phyloP scores from a whole-genome alignment of 129 eudicot species.

The Helianthus tuberosus region DNA sequence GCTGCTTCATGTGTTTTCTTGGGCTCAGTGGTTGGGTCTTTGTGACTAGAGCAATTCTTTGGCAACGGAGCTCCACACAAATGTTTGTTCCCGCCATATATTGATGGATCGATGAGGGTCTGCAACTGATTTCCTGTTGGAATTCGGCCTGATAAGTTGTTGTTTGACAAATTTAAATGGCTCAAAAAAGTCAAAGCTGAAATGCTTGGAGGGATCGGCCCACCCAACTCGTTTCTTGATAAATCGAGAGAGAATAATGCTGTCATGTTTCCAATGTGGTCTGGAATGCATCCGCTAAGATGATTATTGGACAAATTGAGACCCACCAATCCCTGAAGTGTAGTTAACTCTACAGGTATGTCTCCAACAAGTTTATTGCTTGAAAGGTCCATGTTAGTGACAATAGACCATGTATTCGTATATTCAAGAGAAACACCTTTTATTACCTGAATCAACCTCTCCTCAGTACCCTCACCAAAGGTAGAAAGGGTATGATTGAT shows the following conservation, averaged over 20 bases:
- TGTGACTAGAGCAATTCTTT: neutral
- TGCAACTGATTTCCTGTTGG: neutral
- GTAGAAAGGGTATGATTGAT: too few relatives aligned
- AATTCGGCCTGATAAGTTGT: too few relatives aligned
- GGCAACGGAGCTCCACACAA: neutral
- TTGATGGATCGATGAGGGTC: neutral
- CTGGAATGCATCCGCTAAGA: neutral
- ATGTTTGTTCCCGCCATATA: neutral
- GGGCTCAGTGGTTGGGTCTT: neutral
- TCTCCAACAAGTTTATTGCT: neutral
- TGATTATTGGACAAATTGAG: conserved; percentile 6
- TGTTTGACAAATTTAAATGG: too few relatives aligned
- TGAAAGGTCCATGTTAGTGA: neutral
- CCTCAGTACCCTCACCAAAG: too few relatives aligned
- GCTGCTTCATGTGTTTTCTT: neutral
- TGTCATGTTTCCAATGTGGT: neutral
- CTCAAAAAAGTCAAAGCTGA: too few relatives aligned
- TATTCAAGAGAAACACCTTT: conserved; percentile 11
- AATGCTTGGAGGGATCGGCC: conserved; percentile 10
- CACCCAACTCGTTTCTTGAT: conserved; percentile 22
- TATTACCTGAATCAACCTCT: neutral
- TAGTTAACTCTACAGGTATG: neutral
- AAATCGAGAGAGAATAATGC: conserved; percentile 14
- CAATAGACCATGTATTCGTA: neutral
- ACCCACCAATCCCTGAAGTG: neutral